Evolutionary conservation across 371 early-diverging fungal genomes (phyloP).

Genomic region (Rozella allomycis): DNA sequence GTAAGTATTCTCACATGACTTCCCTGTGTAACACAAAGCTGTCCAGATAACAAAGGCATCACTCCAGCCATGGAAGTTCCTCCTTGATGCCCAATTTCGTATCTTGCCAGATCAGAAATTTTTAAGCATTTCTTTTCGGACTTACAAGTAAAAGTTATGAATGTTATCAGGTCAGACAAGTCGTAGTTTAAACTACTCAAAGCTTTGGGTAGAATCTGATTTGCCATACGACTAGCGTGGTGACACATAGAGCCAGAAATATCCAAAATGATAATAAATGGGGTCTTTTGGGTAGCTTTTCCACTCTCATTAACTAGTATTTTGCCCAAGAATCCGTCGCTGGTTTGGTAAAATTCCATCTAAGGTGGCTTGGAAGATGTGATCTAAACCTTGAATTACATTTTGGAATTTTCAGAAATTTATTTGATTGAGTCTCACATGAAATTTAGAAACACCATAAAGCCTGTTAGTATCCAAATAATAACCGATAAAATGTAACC

Average conservation of each 20-base stretch:
- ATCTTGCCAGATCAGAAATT: not conserved
- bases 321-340: too few relatives aligned
- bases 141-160: not conserved
- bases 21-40: not conserved
- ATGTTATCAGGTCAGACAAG: not conserved
- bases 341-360: too few relatives aligned
- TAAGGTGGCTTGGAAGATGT: too few relatives aligned
- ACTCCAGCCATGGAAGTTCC: conserved; percentile 4
- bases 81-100: conserved; percentile 2
- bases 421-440: too few relatives aligned
- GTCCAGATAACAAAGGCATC: not conserved
- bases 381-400: too few relatives aligned
- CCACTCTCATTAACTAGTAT: too few relatives aligned
- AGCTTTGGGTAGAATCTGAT: conserved; percentile 1
- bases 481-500: too few relatives aligned
- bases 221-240: conserved; percentile 1
- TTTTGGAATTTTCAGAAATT: too few relatives aligned
- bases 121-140: not conserved
- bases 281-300: too few relatives aligned
- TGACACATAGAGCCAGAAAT: conserved; percentile 7
- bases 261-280: conserved; percentile 5
- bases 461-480: too few relatives aligned
- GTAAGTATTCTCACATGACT: conserved; percentile 1
- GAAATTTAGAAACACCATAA: too few relatives aligned
- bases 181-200: not conserved